These are phyloP conservation scores for Xylaria castorea DNA, from an alignment of 495 filamentous ascomycete species.

Conservation along the genomic window DNA sequence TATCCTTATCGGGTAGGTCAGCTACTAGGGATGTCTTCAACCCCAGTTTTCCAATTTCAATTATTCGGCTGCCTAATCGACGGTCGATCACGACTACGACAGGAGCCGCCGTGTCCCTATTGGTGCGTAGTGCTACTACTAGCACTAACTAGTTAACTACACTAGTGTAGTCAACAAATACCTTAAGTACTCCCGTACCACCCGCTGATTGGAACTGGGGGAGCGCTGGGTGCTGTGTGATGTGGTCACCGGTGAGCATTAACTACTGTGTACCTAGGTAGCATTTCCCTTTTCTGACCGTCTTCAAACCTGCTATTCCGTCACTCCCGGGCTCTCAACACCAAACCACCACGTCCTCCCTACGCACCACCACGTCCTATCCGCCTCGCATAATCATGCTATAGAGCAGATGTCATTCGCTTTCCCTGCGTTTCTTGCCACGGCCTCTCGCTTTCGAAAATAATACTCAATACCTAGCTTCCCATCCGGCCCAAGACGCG, in stretches of 20 bases:
- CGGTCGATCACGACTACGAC: not conserved
- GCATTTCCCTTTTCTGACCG: not conserved
- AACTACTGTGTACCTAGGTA: too few species aligned
- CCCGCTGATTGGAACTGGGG: not conserved
- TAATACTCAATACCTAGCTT: not conserved
- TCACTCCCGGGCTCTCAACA: slow-evolving; percentile 13
- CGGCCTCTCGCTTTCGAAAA: not conserved
- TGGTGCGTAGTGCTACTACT: not conserved
- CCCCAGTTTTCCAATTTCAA: slow-evolving; percentile 12
- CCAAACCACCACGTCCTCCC: not conserved
- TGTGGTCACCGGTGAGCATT: slow-evolving; percentile 5
- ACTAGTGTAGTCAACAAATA: not conserved
- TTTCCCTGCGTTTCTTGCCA: slow-evolving; percentile 18
- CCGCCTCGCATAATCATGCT: not conserved
- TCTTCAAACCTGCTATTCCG: not conserved
- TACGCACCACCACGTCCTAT: too few species aligned
- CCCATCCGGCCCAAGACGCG: not conserved
- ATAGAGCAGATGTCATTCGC: slow-evolving; percentile 28
- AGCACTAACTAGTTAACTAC: not conserved
- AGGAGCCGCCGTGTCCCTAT: not conserved
- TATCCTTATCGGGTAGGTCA: slow-evolving; percentile 19
- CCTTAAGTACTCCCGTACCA: slow-evolving; percentile 13
- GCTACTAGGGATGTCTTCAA: not conserved
- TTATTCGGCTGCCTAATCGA: slow-evolving; percentile 21
- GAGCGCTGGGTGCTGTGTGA: slow-evolving; percentile 1